phyloP scores from a whole-genome alignment of 352 stramenopile species.

The Phytophthora litchii region DNA sequence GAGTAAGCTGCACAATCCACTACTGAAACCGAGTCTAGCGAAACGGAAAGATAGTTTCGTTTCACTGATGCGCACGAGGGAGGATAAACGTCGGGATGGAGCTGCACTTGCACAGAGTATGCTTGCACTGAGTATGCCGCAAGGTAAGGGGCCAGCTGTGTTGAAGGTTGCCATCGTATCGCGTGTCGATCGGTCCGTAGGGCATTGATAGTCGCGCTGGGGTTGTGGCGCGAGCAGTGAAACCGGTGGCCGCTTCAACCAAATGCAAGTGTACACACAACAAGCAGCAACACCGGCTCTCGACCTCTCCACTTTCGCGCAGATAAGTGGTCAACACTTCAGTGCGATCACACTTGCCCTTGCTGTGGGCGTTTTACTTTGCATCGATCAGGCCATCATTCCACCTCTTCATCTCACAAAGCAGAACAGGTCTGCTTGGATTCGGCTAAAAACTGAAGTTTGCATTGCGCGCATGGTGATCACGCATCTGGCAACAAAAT shows the following conservation, averaged over 20 bases:
- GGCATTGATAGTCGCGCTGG: conserved; percentile 17
- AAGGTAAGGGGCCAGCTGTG: conserved; percentile 9
- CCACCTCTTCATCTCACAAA: background rate
- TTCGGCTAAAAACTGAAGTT: conserved; percentile 18
- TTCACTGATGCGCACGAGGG: background rate
- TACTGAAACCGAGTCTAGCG: conserved; percentile 5
- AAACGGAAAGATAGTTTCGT: conserved; percentile 2
- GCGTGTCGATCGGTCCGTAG: background rate
- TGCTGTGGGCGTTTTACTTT: conserved; percentile 2
- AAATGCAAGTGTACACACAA: conserved; percentile 21
- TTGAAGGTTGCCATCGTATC: conserved; percentile 14
- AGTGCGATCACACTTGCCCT: conserved; percentile 6
- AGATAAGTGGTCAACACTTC: conserved; percentile 12
- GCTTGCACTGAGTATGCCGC: no score
- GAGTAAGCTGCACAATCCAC: conserved; percentile 23
- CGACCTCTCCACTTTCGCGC: conserved; percentile 9
- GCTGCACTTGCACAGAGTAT: background rate
- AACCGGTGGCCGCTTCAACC: conserved; percentile 21
- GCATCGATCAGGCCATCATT: conserved; percentile 9
- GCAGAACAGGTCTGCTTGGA: conserved; percentile 3
- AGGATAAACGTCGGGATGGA: conserved; percentile 21
- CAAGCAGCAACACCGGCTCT: conserved; percentile 5
- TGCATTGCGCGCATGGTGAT: conserved; percentile 7
- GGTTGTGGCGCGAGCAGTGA: conserved; percentile 25
- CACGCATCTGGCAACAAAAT: conserved; percentile 10